A percentile compares a stretch with the other conserved stretches of the same genome.
phyloP scores from a whole-genome alignment of 371 early-diverging fungal species.

The Sporodiniella umbellata region DNA sequence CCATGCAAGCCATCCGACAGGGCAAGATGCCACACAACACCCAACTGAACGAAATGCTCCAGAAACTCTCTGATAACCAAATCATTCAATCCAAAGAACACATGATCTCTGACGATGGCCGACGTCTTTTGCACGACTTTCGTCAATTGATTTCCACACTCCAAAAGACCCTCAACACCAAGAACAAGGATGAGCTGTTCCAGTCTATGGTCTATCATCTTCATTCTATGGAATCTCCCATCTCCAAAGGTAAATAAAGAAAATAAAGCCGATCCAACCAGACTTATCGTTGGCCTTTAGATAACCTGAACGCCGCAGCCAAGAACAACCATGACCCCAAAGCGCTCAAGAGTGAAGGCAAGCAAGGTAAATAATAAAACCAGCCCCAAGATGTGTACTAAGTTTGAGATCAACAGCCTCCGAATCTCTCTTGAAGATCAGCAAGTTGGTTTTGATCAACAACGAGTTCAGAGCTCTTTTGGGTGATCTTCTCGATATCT shows the following conservation, averaged over 20 bases:
- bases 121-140: slow-evolving; percentile 43
- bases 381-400: not conserved
- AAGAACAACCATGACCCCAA: not conserved
- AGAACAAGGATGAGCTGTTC: slow-evolving; percentile 59
- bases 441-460: slow-evolving; percentile 47
- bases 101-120: slow-evolving; percentile 49
- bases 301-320: not conserved
- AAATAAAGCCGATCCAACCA: too few relatives aligned
- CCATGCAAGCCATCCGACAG: slow-evolving; percentile 45
- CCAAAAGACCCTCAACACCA: slow-evolving; percentile 40
- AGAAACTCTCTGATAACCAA: slow-evolving; percentile 32
- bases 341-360: slow-evolving; percentile 17
- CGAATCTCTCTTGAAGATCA: slow-evolving; percentile 36
- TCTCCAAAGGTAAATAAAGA: slow-evolving; percentile 19
- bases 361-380: slow-evolving; percentile 17
- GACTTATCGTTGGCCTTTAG: too few relatives aligned
- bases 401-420: slow-evolving; percentile 15
- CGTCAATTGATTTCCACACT: slow-evolving; percentile 39
- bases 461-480: slow-evolving; percentile 50
- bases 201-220: slow-evolving; percentile 60
- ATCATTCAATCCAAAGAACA: slow-evolving; percentile 41
- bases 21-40: slow-evolving; percentile 65
- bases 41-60: slow-evolving; percentile 47
- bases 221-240: slow-evolving; percentile 17
- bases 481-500: slow-evolving; percentile 43